Percentiles rank a stretch among this genome's conserved stretches.
Evolutionary conservation across 306 rosid genomes (phyloP).

Genomic region (Trifolium repens): DNA sequence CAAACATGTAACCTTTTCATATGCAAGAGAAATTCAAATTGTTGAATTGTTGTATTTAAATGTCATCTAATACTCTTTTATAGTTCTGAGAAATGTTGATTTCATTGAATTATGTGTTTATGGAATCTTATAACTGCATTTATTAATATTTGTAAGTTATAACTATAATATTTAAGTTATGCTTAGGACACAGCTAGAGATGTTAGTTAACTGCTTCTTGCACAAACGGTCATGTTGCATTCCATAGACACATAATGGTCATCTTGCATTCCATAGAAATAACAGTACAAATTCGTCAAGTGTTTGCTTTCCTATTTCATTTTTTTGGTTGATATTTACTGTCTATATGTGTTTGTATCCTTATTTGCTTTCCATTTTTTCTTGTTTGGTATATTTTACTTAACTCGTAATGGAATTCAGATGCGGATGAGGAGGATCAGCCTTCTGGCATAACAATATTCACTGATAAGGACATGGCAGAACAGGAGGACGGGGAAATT

Average conservation of each 20-base stretch:
- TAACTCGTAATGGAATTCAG: slow-evolving; percentile 47
- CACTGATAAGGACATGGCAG: slow-evolving; percentile 63
- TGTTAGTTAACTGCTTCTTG: not conserved
- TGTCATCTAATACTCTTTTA: slow-evolving; percentile 13
- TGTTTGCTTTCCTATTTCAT: not conserved
- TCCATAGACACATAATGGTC: not conserved
- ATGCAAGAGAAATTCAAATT: slow-evolving; percentile 25
- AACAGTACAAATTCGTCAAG: too few species aligned
- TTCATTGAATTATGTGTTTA: slow-evolving; percentile 2
- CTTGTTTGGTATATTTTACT: slow-evolving; percentile 9
- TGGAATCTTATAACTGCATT: slow-evolving; percentile 8
- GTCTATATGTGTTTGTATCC: not conserved
- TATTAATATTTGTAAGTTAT: not conserved
- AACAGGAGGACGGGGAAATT: slow-evolving; percentile 96
- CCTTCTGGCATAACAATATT: slow-evolving; percentile 90
- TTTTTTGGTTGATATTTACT: not conserved
- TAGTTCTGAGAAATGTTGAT: slow-evolving; percentile 1
- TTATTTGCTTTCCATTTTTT: slow-evolving; percentile 11
- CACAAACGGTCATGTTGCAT: not conserved
- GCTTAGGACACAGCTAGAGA: slow-evolving; percentile 13
- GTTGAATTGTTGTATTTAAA: slow-evolving; percentile 5
- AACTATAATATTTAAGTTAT: not conserved
- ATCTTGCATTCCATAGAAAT: not conserved
- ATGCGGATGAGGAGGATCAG: slow-evolving; percentile 80
- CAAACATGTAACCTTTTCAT: slow-evolving; percentile 23